Evolutionary conservation across 2,329 filamentous ascomycete genomes (phyloP), one percentile per base, ranked within the genome.

Genomic region (Teratosphaeria viscida): DNA sequence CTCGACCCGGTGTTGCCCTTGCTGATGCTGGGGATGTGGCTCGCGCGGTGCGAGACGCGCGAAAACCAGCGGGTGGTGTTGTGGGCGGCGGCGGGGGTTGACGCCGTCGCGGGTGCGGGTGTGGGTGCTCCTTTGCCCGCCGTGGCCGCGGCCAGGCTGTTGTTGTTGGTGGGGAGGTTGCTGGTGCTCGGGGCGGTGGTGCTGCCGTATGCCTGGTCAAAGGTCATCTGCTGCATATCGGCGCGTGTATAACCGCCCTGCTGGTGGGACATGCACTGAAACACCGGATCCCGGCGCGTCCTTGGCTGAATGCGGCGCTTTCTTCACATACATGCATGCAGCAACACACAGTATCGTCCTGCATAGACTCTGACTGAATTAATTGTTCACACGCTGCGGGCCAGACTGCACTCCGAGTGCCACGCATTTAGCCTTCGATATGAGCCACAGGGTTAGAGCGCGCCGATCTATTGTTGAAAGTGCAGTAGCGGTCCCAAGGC

Each of bases 21-120:
- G 62, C 49, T 64, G 63, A 56, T 64, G 43, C 43, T 65, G 35
- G 67, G 65, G 49, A 70, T 68, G 61, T 69, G 68, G 39, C 62
- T 65, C 26, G 67, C 66, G 53, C 69, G 65, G 52, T 70, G 66
- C 12, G 65, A 66, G 7, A 71, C 69, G 54, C 67, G 60, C 12
- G 64, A 62, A n/a, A 68, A 59, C 66, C 66, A 68, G 52, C 63
- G 64, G 26, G 64, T 62, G 56, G 64, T 66, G 39, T 59, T 56
- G 32, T 23, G 23, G 5, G 57, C 12, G 47, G 12, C 37, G 19
- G 19, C 32, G 23, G 23, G n/a, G 19, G 26, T 52, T 12, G 16
- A 8, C 49, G 29, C 54, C 52, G 29, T 23, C 52, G 23, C 23
- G 23, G 23, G 23, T 23, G 23, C 23, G 23, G 23, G 23, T 2